Percentiles rank a stretch among this genome's conserved stretches.
These are phyloP conservation scores for Endocladia muricata DNA, from an alignment of 31 red algal species.

Conservation along the genomic window DNA sequence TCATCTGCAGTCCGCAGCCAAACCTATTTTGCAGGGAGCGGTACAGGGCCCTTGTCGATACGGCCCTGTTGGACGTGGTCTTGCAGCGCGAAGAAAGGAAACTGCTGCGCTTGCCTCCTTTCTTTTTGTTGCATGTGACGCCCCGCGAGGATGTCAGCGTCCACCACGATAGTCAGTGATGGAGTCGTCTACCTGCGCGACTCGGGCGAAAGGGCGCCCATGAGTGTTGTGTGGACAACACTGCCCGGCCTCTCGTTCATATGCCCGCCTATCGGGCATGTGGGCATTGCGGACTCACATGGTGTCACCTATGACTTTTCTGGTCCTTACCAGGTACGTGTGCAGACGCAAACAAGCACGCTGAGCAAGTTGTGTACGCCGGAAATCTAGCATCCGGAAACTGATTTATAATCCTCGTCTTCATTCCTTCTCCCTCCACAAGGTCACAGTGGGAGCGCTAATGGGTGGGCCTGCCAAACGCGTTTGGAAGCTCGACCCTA, in stretches of 20 bases:
- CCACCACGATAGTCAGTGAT: no score
- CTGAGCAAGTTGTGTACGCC: no score
- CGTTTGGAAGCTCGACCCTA: conserved; percentile 23
- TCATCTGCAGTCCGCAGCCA: no score
- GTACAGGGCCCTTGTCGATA: no score
- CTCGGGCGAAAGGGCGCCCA: conserved; percentile 31
- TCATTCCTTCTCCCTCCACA: background rate
- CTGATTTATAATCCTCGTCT: background rate
- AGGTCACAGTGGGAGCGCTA: conserved; percentile 47
- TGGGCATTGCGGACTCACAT: conserved; percentile 36
- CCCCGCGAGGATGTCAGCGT: no score
- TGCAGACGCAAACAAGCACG: no score
- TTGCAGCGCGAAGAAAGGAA: no score
- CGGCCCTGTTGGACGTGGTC: no score
- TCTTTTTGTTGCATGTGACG: no score
- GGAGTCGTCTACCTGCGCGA: conserved; percentile 33
- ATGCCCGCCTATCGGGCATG: conserved; percentile 45
- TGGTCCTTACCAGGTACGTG: conserved; percentile 47
- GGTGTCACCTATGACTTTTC: conserved; percentile 57
- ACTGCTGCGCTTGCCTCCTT: no score
- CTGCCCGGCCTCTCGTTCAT: conserved; percentile 37
- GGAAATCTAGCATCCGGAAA: background rate
- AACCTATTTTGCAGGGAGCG: no score
- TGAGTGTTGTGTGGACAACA: conserved; percentile 58
- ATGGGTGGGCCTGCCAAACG: conserved; percentile 57